Evolutionary conservation across 2,329 filamentous ascomycete species (phyloP).

Genomic region (Lachnellula arida): DNA sequence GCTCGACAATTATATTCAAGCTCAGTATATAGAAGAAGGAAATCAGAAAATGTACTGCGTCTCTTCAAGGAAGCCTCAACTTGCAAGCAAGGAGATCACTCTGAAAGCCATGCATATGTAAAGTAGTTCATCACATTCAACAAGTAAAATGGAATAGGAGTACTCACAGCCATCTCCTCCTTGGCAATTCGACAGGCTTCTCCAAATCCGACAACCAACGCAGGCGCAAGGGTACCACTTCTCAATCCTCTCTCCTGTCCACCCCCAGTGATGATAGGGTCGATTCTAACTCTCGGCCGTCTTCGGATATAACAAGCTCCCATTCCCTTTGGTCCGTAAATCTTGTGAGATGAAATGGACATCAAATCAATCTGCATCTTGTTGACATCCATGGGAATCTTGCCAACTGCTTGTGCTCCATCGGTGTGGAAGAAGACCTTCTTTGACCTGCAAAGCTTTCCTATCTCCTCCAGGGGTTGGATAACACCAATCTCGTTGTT

Average conservation of each 20-base stretch:
- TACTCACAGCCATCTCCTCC: slow-evolving; percentile 81
- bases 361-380: slow-evolving; percentile 97
- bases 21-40: slow-evolving; percentile 19
- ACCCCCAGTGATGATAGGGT: slow-evolving; percentile 93
- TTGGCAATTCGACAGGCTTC: slow-evolving; percentile 91
- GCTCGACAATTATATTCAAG: slow-evolving; percentile 5
- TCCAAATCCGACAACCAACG: slow-evolving; percentile 86
- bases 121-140: slow-evolving; percentile 72
- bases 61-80: slow-evolving; percentile 34
- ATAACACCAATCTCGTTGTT: slow-evolving; percentile 99
- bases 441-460: slow-evolving; percentile 81
- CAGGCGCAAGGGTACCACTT: slow-evolving; percentile 88
- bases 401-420: slow-evolving; percentile 94
- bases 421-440: slow-evolving; percentile 99
- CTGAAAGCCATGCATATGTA: slow-evolving; percentile 87
- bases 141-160: slow-evolving; percentile 13
- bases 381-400: slow-evolving; percentile 95
- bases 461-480: slow-evolving; percentile 90
- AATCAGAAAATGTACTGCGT: slow-evolving; percentile 31
- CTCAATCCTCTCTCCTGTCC: slow-evolving; percentile 93
- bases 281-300: slow-evolving; percentile 86
- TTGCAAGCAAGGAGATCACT: slow-evolving; percentile 49
- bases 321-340: slow-evolving; percentile 96
- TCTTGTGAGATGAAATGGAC: slow-evolving; percentile 98
- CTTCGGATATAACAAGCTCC: slow-evolving; percentile 94